Evolutionary conservation across 1,284 basidiomycete genomes (phyloP), one percentile per base, ranked within the genome.

Genomic region (Apiotrichum laibachii): DNA sequence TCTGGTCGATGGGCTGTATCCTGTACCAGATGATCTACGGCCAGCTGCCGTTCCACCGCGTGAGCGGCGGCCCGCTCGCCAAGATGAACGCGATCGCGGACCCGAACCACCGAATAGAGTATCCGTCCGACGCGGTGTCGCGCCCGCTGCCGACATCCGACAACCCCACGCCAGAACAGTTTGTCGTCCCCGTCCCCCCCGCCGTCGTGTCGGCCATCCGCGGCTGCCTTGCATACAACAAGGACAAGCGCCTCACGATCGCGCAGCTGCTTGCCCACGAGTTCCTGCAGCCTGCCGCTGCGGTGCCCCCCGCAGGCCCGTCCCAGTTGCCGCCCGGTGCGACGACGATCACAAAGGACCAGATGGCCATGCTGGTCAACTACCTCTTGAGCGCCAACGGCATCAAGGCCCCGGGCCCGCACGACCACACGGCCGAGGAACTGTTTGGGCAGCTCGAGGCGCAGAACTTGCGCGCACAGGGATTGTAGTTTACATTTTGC

Each of bases 1-100:
- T 96, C n/a, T 99, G 96, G 96, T 91, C 94, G 18, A 81, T 98
- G 18, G 96, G 94, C 1, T 98, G 95, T 77, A 91, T 98, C 56
- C 80, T 99, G 39, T 98, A 89, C 79, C 95, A 98, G 77, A 94
- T 98, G 87, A 88, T 98, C 40, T 89, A 92, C 60, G 93, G 93
- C 43, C 85, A 84, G 57, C 92, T 93, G 59, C 90, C 94, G 4
- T 99, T 99, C 79, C 86, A 88, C 61, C 88, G 88, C 35, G 82
- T 92, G 15, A 87, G 88, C 1, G 89, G 94, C 57, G 92, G 93
- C 64, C 84, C 76, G 3, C 53, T 79, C 15, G 67, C 79, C 21
- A 83, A 82, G 70, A 78, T 84, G 69, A 78, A 79, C 47, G 77
- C 77, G 12, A 84, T 84, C 61, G 79, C 80, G 50, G 80, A 82